Evolutionary conservation across 768 basidiomycete genomes (phyloP).

Genomic region (Trametes punicea): DNA sequence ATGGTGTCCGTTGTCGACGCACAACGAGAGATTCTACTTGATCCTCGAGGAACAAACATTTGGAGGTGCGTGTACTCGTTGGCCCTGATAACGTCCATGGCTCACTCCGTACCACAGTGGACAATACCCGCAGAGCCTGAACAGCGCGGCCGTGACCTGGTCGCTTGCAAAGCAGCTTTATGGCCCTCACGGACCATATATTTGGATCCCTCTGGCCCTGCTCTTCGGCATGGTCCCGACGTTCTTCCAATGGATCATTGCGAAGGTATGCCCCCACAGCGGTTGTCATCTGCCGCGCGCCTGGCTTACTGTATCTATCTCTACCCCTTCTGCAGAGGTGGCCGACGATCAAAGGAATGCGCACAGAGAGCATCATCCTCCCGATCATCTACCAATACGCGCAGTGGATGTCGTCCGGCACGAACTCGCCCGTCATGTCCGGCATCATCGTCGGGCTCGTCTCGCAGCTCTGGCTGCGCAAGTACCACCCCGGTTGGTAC

Average conservation of each 20-base stretch:
- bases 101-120: conserved; percentile 32
- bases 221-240: conserved; percentile 53
- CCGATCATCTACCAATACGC: conserved; percentile 48
- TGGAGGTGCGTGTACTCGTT: conserved; percentile 35
- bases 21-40: conserved; percentile 51
- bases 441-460: conserved; percentile 42
- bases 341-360: conserved; percentile 51
- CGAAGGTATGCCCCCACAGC: conserved; percentile 36
- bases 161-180: conserved; percentile 59
- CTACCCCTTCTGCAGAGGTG: conserved; percentile 39
- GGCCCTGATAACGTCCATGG: background rate
- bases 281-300: background rate
- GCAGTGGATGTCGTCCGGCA: conserved; percentile 50
- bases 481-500: conserved; percentile 63
- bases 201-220: conserved; percentile 51
- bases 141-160: conserved; percentile 62
- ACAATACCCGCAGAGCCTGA: conserved; percentile 47
- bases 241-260: conserved; percentile 50
- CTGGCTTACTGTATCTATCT: too few relatives aligned
- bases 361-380: conserved; percentile 48
- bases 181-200: conserved; percentile 50
- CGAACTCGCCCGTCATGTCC: conserved; percentile 47
- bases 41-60: conserved; percentile 54
- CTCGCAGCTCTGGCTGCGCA: conserved; percentile 51
- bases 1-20: conserved; percentile 53